A percentile compares a stretch with the other conserved stretches of the same genome.
These are phyloP conservation scores for Boechera stricta DNA, from an alignment of 345 rosid genomes.

Conservation along the genomic window DNA sequence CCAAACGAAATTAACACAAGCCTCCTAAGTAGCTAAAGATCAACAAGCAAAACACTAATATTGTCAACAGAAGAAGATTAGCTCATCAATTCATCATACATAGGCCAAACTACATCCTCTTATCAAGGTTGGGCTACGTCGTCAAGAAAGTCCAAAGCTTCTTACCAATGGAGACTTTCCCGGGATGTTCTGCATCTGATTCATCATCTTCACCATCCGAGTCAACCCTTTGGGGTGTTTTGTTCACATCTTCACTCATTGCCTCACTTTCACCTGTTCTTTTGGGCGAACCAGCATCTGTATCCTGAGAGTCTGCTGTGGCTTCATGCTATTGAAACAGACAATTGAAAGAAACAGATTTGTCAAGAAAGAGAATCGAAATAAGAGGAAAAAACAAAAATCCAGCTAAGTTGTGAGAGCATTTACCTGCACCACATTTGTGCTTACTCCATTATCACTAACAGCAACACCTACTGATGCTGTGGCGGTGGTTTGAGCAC, in stretches of 20 bases:
- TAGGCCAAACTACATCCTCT: not conserved
- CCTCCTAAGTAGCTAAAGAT: conserved; percentile 41
- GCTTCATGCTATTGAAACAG: conserved; percentile 53
- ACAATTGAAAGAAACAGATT: conserved; percentile 13
- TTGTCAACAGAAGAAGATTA: conserved; percentile 35
- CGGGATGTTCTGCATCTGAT: conserved; percentile 70
- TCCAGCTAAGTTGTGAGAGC: conserved; percentile 15
- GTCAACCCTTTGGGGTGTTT: conserved; percentile 55
- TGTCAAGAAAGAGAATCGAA: conserved; percentile 2
- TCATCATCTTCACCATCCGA: conserved; percentile 60
- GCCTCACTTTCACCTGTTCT: conserved; percentile 49
- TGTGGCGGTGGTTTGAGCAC: conserved; percentile 51
- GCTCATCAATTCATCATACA: conserved; percentile 24
- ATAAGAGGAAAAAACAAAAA: not conserved
- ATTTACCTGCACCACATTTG: conserved; percentile 60
- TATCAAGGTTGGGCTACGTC: conserved; percentile 49
- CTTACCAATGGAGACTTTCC: conserved; percentile 82
- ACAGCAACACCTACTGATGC: conserved; percentile 52
- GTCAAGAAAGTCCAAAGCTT: conserved; percentile 95
- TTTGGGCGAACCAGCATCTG: conserved; percentile 50
- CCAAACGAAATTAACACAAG: conserved; percentile 31
- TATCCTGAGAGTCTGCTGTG: conserved; percentile 48
- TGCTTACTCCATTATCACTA: conserved; percentile 63
- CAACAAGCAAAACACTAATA: conserved; percentile 38
- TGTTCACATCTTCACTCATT: conserved; percentile 83